A percentile compares a stretch with the other conserved stretches of the same genome.
These are phyloP conservation scores for Euclidium syriacum DNA, from an alignment of 345 rosid species.

Conservation along the genomic window DNA sequence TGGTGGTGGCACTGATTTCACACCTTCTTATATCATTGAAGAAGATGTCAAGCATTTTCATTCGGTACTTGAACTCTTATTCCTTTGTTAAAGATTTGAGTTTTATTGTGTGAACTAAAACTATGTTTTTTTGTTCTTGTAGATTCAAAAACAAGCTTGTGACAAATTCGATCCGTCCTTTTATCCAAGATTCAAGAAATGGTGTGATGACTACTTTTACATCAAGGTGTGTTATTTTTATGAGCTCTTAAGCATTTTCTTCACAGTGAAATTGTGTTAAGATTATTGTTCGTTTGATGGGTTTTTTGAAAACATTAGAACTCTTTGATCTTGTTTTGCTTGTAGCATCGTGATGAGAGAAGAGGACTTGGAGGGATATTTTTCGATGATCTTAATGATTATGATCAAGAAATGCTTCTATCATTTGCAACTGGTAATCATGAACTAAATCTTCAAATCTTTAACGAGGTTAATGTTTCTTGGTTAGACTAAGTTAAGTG, in stretches of 20 bases:
- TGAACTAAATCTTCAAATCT: not conserved
- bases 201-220: slow-evolving; percentile 96
- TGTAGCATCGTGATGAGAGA: slow-evolving; percentile 92
- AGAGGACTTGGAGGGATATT: slow-evolving; percentile 98
- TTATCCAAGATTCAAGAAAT: slow-evolving; percentile 88
- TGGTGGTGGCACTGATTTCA: slow-evolving; percentile 99
- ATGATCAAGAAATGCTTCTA: slow-evolving; percentile 94
- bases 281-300: not conserved
- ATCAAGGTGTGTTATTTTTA: slow-evolving; percentile 51
- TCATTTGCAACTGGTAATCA: slow-evolving; percentile 79
- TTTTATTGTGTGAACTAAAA: not conserved
- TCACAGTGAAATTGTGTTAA: not conserved
- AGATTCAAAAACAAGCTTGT: slow-evolving; percentile 78
- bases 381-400: slow-evolving; percentile 91
- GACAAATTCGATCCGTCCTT: slow-evolving; percentile 89
- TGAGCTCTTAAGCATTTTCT: not conserved
- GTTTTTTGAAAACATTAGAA: not conserved
- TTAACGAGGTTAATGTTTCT: not conserved
- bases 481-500: slow-evolving; percentile 13
- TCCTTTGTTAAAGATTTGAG: not conserved
- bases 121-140: slow-evolving; percentile 15
- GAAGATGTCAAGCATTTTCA: slow-evolving; percentile 97
- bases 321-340: slow-evolving; percentile 1
- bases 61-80: slow-evolving; percentile 42
- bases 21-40: slow-evolving; percentile 94